phyloP scores from a whole-genome alignment of 2,329 filamentous ascomycete species.

The Curvularia eragrostidis region DNA sequence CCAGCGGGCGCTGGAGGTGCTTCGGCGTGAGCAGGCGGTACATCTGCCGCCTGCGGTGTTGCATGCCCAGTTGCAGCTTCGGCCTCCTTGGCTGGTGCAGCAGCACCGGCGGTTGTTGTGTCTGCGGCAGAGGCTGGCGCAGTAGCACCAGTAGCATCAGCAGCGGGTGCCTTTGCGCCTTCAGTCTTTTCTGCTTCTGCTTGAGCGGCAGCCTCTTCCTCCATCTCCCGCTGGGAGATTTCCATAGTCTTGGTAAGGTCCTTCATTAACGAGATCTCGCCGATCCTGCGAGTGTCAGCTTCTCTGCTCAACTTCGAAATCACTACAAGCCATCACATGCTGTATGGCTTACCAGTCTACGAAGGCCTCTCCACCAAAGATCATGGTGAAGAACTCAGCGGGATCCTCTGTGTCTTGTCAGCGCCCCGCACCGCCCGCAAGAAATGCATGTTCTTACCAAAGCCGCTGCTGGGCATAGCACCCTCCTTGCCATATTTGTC shows the following conservation, averaged over 20 bases:
- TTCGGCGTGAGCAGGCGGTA: slow-evolving; percentile 49
- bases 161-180: slow-evolving; percentile 29
- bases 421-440: slow-evolving; percentile 17
- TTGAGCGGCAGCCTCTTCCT: slow-evolving; percentile 69
- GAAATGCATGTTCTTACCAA: slow-evolving; percentile 62
- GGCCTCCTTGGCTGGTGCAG: slow-evolving; percentile 54
- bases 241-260: slow-evolving; percentile 98
- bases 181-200: slow-evolving; percentile 48
- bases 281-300: slow-evolving; percentile 64
- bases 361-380: slow-evolving; percentile 97
- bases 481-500: slow-evolving; percentile 97
- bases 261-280: slow-evolving; percentile 98
- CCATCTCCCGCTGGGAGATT: slow-evolving; percentile 84
- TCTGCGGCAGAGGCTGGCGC: slow-evolving; percentile 18
- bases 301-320: neutral
- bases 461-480: slow-evolving; percentile 87
- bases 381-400: slow-evolving; percentile 96
- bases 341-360: slow-evolving; percentile 69
- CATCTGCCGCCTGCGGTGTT: slow-evolving; percentile 41
- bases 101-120: slow-evolving; percentile 31
- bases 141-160: slow-evolving; percentile 19
- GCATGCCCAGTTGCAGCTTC: slow-evolving; percentile 51
- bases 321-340: neutral
- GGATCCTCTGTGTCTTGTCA: slow-evolving; percentile 71
- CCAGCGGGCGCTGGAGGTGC: slow-evolving; percentile 53